Conservation (phyloP, 352 stramenopile genomes). For the Phytophthora crassamura region DNA sequence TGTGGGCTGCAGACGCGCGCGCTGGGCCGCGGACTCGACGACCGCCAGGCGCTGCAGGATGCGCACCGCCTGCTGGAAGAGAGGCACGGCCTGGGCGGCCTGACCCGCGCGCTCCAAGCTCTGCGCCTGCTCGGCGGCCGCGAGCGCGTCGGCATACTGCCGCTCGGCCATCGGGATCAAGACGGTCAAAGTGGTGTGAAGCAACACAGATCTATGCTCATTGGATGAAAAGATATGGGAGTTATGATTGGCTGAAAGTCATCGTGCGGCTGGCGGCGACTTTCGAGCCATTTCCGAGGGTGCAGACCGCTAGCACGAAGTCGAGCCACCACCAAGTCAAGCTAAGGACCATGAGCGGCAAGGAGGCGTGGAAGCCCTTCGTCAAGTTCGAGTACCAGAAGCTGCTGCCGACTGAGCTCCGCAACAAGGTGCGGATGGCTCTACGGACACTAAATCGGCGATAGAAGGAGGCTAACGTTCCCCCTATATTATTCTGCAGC, state of each 20-base stretch:
- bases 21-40: constrained; percentile 79
- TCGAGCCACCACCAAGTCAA: neutral
- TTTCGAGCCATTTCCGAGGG: constrained; percentile 22
- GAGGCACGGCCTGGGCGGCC: constrained; percentile 35
- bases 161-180: constrained; percentile 44
- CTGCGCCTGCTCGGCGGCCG: constrained; percentile 55
- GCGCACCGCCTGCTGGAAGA: constrained; percentile 62
- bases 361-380: constrained; percentile 78
- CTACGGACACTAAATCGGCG: too few species aligned
- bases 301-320: neutral
- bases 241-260: constrained; percentile 17
- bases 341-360: constrained; percentile 63
- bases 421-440: constrained; percentile 57
- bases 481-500: constrained; percentile 33
- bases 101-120: constrained; percentile 40
- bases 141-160: constrained; percentile 77
- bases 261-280: constrained; percentile 17
- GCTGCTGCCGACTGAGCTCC: constrained; percentile 69
- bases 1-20: constrained; percentile 58
- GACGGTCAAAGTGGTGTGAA: neutral
- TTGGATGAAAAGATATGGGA: neutral
- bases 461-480: neutral
- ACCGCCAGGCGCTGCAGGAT: constrained; percentile 75
- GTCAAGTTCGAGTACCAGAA: constrained; percentile 84
- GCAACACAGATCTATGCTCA: neutral